Conservation (phyloP, 1,284 basidiomycete genomes). For the Cystobasidiaceae sp. region DNA sequence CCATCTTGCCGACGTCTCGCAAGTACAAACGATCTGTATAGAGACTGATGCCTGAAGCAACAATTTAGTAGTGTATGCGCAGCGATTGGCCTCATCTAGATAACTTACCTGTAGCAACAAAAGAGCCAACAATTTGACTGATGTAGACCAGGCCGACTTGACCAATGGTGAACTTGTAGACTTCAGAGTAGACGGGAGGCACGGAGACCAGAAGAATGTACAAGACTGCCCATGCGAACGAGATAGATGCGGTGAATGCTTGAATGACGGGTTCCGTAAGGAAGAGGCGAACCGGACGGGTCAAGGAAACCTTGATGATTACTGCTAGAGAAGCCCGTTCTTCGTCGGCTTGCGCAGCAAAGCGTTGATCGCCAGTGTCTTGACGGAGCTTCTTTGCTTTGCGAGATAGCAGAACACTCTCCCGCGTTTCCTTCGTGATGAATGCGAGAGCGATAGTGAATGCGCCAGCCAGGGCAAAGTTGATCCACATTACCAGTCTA, state of each 20-base stretch:
- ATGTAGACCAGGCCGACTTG: constrained; percentile 34
- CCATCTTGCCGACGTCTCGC: constrained; percentile 52
- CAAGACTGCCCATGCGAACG: constrained; percentile 26
- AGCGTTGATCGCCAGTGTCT: constrained; percentile 43
- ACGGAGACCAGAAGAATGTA: constrained; percentile 26
- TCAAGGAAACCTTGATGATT: constrained; percentile 43
- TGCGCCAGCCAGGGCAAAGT: constrained; percentile 50
- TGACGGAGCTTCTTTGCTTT: constrained; percentile 36
- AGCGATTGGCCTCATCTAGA: neutral
- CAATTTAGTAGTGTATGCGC: neutral
- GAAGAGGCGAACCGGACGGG: constrained; percentile 42
- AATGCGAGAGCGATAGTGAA: constrained; percentile 47
- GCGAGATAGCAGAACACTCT: constrained; percentile 38
- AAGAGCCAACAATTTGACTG: constrained; percentile 32
- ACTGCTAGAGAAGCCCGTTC: constrained; percentile 42
- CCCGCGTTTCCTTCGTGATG: constrained; percentile 37
- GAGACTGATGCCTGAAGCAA: neutral
- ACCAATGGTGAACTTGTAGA: constrained; percentile 28
- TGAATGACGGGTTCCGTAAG: constrained; percentile 37
- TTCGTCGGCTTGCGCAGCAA: constrained; percentile 43
- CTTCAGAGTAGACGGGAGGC: constrained; percentile 10
- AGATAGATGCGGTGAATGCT: constrained; percentile 32
- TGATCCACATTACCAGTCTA: constrained; percentile 17
- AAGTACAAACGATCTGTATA: constrained; percentile 36
- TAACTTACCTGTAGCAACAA: constrained; percentile 21